These are phyloP conservation scores for Yamadazyma trypodendri DNA, from an alignment of 1,139 yeast genomes.

Conservation along the genomic window DNA sequence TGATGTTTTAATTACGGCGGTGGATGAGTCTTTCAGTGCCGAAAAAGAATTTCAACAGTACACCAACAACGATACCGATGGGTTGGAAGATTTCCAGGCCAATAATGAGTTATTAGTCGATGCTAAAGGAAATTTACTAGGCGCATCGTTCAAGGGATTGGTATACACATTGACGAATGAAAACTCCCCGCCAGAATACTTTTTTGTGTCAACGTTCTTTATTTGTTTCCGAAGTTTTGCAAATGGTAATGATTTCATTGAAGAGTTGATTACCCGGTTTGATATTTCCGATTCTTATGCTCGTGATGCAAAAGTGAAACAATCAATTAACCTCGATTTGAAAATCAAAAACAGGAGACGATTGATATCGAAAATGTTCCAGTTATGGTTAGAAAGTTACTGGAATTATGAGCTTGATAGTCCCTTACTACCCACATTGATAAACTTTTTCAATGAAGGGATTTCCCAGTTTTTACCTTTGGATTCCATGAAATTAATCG, in stretches of 20 bases:
- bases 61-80: conserved; percentile 21
- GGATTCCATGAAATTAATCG: conserved; percentile 61
- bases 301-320: conserved; percentile 24
- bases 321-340: conserved; percentile 47
- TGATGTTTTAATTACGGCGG: conserved; percentile 46
- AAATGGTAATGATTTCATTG: conserved; percentile 65
- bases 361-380: conserved; percentile 65
- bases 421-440: conserved; percentile 60
- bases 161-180: conserved; percentile 75
- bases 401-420: conserved; percentile 72
- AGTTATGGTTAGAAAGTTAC: conserved; percentile 83
- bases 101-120: conserved; percentile 51
- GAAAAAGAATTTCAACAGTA: conserved; percentile 39
- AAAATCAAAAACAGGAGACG: conserved; percentile 64
- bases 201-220: conserved; percentile 74
- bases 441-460: conserved; percentile 78
- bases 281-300: conserved; percentile 44
- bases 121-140: conserved; percentile 55
- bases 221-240: conserved; percentile 78
- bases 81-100: conserved; percentile 16
- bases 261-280: conserved; percentile 66
- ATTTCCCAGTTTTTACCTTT: conserved; percentile 55
- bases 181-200: conserved; percentile 63
- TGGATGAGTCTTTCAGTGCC: conserved; percentile 42
- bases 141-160: conserved; percentile 78